These are phyloP conservation scores for Porphyrellus sp. DNA, from an alignment of 1,284 basidiomycete genomes.

Conservation along the genomic window DNA sequence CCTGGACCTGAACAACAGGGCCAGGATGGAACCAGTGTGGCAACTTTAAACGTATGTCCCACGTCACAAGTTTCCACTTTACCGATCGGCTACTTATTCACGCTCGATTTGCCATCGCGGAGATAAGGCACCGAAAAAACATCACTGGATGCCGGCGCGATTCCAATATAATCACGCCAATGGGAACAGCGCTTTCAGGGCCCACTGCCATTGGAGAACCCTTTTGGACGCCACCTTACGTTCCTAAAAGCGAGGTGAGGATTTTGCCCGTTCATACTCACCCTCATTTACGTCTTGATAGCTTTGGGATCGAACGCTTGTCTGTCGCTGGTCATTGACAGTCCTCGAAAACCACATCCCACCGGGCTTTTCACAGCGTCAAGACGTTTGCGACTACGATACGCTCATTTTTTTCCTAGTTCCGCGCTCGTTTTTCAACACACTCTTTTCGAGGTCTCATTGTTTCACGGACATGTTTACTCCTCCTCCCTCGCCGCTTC, in stretches of 20 bases:
- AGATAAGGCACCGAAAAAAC: constrained; percentile 18
- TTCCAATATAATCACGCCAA: constrained; percentile 17
- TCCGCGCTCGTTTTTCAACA: constrained; percentile 29
- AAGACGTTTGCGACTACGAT: constrained; percentile 11
- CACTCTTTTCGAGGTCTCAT: constrained; percentile 18
- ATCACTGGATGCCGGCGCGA: constrained; percentile 1
- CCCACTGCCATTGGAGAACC: background rate
- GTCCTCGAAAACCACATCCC: background rate
- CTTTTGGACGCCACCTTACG: constrained; percentile 3
- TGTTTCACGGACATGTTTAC: constrained; percentile 43
- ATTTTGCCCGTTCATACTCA: background rate
- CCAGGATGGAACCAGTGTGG: no score
- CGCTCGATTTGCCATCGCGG: constrained; percentile 18
- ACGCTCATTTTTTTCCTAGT: constrained; percentile 11
- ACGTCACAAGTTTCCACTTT: background rate
- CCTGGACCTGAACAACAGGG: background rate
- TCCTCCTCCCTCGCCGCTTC: constrained; percentile 46
- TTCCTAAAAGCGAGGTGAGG: constrained; percentile 13
- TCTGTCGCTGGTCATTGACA: constrained; percentile 4
- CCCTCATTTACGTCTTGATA: constrained; percentile 12
- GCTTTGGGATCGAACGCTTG: constrained; percentile 3
- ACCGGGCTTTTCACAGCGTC: background rate
- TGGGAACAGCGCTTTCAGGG: constrained; percentile 9
- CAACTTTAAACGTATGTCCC: background rate
- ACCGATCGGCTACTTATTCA: constrained; percentile 10